Percentiles rank a stretch among this genome's conserved stretches.
phyloP scores from a whole-genome alignment of 139 green algal species.

The Deuterostichococcus epilithicus region DNA sequence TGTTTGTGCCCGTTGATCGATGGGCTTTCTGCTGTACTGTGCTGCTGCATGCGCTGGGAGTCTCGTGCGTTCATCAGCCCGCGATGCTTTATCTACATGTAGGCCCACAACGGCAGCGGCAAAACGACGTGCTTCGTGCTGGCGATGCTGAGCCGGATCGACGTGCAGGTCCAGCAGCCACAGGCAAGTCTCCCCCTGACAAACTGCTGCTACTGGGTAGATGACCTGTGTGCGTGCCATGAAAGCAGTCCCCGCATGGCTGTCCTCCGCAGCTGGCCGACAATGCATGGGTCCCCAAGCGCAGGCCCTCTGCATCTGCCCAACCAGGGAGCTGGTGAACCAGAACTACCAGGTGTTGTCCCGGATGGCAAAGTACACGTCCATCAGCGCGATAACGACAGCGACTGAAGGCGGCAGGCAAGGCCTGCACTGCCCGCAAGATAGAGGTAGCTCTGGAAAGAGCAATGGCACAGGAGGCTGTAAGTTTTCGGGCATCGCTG shows the following conservation, averaged over 20 bases:
- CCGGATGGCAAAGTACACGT: slow-evolving; percentile 85
- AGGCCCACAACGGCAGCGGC: slow-evolving; percentile 95
- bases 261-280: not conserved
- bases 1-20: not conserved
- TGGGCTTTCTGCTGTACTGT: not conserved
- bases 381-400: slow-evolving; percentile 55
- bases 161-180: slow-evolving; percentile 58
- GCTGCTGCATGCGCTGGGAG: not conserved
- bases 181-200: no score
- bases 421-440: slow-evolving; percentile 25
- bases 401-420: slow-evolving; percentile 14
- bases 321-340: slow-evolving; percentile 92
- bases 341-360: slow-evolving; percentile 89
- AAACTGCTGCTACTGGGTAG: no score
- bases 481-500: not conserved
- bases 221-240: not conserved
- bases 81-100: no score
- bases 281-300: not conserved
- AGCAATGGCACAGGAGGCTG: not conserved
- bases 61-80: not conserved
- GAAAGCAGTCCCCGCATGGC: no score
- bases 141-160: slow-evolving; percentile 91
- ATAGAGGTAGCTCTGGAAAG: not conserved
- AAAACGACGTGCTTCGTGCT: slow-evolving; percentile 99
- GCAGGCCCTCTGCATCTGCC: slow-evolving; percentile 96